Base-by-base conservation (phyloP, 352 stramenopile species). In the Globisporangium sylvaticum region DNA sequence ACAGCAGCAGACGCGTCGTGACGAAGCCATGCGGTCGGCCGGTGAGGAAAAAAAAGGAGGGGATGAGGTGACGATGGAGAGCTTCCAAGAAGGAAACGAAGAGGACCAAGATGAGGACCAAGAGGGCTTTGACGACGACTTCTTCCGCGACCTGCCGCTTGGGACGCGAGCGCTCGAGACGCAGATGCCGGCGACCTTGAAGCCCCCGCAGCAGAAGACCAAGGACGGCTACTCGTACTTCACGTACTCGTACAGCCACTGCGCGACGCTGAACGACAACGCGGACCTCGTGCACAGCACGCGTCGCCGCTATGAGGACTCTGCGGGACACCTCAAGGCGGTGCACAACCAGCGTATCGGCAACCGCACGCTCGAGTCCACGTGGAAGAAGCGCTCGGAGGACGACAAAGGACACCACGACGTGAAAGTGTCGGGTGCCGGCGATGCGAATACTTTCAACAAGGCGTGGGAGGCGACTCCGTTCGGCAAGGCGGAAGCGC, bases 191-290 rank as follows among this genome's bases (percentile, higher is more conserved):
- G 12, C 64, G 18, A 74, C 64, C 20, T 14, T 86, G 12, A 53
- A 62, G 32, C 74, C 76, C 1, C 79, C 78, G 1, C 25, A 64
- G n/a, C 29, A 68, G 44, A 79, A 79, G 58, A 81, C 79, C 32
- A 83, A 81, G 68, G 72, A 80, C 48, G 74, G 71, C 37, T 82
- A 79, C 20, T 65, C 77, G 25, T 91, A 73, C 72, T 80, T 66
- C 59, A 83, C 79, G 61, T 91, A 93, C 69, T 78, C 83, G 52
- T 91, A 89, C 75, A 90, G 71, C 66, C 83, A 70, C 42, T 89
- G 81, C 65, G 71, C 76, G 60, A 87, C 79, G 5, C 65, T 80
- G 29, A 79, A 87, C 56, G 81, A 89, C 67, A 67, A 76, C 3
- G 73, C 73, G 18, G 64, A 73, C 2, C 67, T 66, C 34, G 72